A percentile compares a stretch with the other conserved stretches of the same genome.
These are phyloP conservation scores for Cercospora citrullina DNA, from an alignment of 2,329 filamentous ascomycete genomes.

Conservation along the genomic window DNA sequence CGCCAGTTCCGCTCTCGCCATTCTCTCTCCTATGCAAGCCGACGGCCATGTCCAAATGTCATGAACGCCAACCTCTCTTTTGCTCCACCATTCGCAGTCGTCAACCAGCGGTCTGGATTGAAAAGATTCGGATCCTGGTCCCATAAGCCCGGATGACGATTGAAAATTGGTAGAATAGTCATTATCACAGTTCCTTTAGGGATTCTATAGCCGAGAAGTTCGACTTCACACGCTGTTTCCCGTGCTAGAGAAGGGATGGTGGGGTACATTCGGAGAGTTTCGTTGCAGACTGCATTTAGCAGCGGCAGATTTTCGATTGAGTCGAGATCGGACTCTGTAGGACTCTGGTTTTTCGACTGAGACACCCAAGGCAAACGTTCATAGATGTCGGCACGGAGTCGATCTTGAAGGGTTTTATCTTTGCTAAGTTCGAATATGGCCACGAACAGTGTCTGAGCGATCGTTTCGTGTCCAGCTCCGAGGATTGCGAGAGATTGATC, in stretches of 20 bases:
- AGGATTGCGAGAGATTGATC: neutral
- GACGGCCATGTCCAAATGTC: neutral
- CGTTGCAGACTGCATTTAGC: neutral
- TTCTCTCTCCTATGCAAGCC: neutral
- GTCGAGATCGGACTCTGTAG: neutral
- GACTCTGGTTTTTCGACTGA: neutral
- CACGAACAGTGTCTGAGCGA: neutral
- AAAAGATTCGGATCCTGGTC: neutral
- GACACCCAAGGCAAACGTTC: neutral
- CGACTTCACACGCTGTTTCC: neutral
- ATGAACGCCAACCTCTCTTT: neutral
- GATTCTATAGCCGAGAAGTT: neutral
- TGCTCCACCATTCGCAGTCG: neutral
- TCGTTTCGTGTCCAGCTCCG: neutral
- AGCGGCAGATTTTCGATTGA: neutral
- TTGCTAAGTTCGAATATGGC: neutral
- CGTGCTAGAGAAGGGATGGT: neutral
- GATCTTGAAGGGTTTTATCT: neutral
- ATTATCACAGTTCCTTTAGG: neutral
- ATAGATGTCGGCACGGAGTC: neutral
- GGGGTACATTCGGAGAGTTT: neutral
- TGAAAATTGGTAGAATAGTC: neutral
- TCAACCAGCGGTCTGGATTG: neutral
- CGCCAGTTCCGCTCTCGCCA: neutral
- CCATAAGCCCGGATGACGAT: neutral